Base-by-base conservation (phyloP, 1,284 basidiomycete species). In the Melampsora allii-populina region DNA sequence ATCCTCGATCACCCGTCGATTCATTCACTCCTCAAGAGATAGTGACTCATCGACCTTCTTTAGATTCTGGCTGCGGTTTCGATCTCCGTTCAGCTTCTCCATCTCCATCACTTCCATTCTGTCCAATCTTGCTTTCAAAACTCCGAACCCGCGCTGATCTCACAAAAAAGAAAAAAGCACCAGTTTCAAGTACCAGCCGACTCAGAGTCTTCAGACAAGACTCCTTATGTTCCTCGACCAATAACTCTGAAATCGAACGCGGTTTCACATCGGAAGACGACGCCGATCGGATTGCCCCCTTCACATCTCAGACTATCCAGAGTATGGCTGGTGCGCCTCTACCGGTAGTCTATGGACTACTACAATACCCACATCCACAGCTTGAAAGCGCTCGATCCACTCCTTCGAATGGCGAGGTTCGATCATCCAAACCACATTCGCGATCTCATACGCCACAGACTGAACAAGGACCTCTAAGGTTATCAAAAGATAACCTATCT, bases 401-500 rank as follows among this genome's bases (percentile, higher is more conserved):
- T 14, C 63, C 63, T 24, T 65, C 63, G 19, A 19, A 46, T 21
- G 17, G 33, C 42, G 42, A 65, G 31, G 12, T 42, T 42, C 63
- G 0, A 21, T 21, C 39, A 2, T 46, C 63, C 39, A 33, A 5
- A 42, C 5, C 1, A 24, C 14, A 42, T 42, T 45, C 45, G 24
- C 29, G 29, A 24, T 60, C 59, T 19, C 36, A 33, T 36, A n/a
- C 9, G 2, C 14, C 60, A 24, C 12, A 58, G 31, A 58, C 56
- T 17, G 31, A 21, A 21, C 24, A 27, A 31, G 56, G 56, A 58
- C 63, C 31, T 21, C 29, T 24, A 33, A 63, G 39, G 21, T 50
- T 71, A 21, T 71, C 68, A 19, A 46, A 56, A 29, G 60, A 71
- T 21, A 71, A 71, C 33, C 17, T 71, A 24, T 59, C 59, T 1